Evolutionary conservation across 495 filamentous ascomycete species (phyloP).

Genomic region (Thermochaetoides thermophila): DNA sequence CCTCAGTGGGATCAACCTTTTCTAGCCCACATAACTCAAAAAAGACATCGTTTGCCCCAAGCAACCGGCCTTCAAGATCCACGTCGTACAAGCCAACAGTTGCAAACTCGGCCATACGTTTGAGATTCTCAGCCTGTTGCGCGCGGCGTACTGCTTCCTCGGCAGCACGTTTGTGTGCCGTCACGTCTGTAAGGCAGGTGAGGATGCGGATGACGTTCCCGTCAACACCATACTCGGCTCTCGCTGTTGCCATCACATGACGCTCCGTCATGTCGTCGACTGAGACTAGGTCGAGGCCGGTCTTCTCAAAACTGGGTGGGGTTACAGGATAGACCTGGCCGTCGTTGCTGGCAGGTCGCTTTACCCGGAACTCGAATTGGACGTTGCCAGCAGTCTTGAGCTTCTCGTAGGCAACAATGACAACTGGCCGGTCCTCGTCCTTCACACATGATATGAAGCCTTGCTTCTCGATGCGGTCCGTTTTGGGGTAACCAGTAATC

Average conservation of each 20-base stretch:
- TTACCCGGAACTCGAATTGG: constrained; percentile 29
- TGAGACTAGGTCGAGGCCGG: constrained; percentile 20
- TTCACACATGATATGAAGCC: constrained; percentile 25
- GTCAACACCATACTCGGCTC: constrained; percentile 23
- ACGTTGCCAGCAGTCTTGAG: constrained; percentile 19
- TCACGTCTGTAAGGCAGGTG: constrained; percentile 33
- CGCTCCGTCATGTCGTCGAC: constrained; percentile 19
- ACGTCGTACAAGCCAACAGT: constrained; percentile 36
- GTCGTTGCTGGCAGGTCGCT: constrained; percentile 12
- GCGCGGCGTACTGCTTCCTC: constrained; percentile 29
- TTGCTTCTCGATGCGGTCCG: constrained; percentile 13
- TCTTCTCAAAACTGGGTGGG: constrained; percentile 30
- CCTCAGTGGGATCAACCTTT: constrained; percentile 17
- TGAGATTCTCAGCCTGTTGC: constrained; percentile 33
- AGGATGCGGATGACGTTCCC: constrained; percentile 25
- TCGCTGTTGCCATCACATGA: constrained; percentile 24
- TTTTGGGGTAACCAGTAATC: constrained; percentile 19
- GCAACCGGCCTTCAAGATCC: constrained; percentile 26
- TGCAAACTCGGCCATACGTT: constrained; percentile 32
- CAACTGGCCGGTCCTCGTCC: constrained; percentile 23
- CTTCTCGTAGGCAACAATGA: constrained; percentile 21
- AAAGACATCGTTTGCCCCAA: constrained; percentile 31
- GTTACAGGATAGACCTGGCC: constrained; percentile 4
- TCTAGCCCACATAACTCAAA: constrained; percentile 29
- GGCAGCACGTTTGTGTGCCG: constrained; percentile 23